A percentile compares a stretch with the other conserved stretches of the same genome.
phyloP scores from a whole-genome alignment of 75 land plant species.

The Ceratopteris richardii region DNA sequence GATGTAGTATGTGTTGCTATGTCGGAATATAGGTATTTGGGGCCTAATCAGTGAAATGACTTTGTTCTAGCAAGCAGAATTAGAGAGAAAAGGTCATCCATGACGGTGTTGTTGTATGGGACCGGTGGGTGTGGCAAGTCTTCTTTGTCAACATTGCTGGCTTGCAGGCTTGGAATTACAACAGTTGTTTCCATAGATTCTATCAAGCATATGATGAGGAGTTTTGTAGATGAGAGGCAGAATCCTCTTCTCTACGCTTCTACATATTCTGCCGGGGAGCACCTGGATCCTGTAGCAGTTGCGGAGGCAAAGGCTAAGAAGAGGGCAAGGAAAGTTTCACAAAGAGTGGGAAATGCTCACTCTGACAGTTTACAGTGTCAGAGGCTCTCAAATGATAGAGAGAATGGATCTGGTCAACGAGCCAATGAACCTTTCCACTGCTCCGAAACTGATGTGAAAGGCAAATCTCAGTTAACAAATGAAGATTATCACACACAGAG shows the following conservation, averaged over 20 bases:
- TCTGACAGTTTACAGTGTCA: background rate
- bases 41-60: slow-evolving; percentile 37
- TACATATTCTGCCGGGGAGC: slow-evolving; percentile 52
- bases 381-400: background rate
- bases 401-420: background rate
- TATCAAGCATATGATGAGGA: slow-evolving; percentile 49
- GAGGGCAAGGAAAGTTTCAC: slow-evolving; percentile 40
- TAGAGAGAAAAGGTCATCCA: slow-evolving; percentile 33
- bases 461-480: background rate
- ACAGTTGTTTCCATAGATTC: slow-evolving; percentile 55
- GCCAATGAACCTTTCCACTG: background rate
- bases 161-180: slow-evolving; percentile 40
- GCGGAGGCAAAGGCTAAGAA: slow-evolving; percentile 29
- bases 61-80: slow-evolving; percentile 36
- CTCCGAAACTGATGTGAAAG: slow-evolving; percentile 8
- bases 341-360: background rate
- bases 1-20: slow-evolving; percentile 40
- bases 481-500: too few species aligned
- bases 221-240: slow-evolving; percentile 39
- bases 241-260: slow-evolving; percentile 47
- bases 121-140: slow-evolving; percentile 57
- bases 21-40: slow-evolving; percentile 30
- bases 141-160: slow-evolving; percentile 42
- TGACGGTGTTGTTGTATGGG: slow-evolving; percentile 43
- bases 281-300: slow-evolving; percentile 37